Percentiles rank a stretch among this genome's conserved stretches.
phyloP scores from a whole-genome alignment of 495 filamentous ascomycete species.

The Penicillium herquei region DNA sequence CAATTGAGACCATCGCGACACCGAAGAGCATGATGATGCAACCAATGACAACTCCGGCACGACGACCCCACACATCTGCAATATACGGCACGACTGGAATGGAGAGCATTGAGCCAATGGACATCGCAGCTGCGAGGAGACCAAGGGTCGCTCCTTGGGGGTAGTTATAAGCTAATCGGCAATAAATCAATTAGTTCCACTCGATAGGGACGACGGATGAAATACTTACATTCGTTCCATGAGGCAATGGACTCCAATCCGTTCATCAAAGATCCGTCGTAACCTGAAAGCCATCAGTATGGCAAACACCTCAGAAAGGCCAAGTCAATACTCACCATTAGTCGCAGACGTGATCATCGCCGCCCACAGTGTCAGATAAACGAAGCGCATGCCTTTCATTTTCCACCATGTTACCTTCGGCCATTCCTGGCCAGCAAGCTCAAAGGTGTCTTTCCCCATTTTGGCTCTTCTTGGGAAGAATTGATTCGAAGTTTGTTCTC shows the following conservation, averaged over 20 bases:
- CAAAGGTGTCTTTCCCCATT: constrained; percentile 43
- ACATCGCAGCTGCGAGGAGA: constrained; percentile 66
- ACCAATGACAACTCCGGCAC: constrained; percentile 58
- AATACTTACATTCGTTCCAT: constrained; percentile 29
- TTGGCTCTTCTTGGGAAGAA: not conserved
- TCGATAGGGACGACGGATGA: not conserved
- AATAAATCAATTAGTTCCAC: not conserved
- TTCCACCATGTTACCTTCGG: constrained; percentile 40
- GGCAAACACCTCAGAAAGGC: not conserved
- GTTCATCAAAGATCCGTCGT: constrained; percentile 58
- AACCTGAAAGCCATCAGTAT: constrained; percentile 43
- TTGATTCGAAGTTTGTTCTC: no score
- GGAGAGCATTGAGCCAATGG: constrained; percentile 61
- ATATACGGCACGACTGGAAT: constrained; percentile 63
- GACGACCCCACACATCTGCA: constrained; percentile 61
- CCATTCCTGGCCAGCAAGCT: constrained; percentile 39
- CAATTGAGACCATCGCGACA: constrained; percentile 54
- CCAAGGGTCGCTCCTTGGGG: constrained; percentile 55
- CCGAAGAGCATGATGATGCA: constrained; percentile 69
- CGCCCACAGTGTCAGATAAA: constrained; percentile 37
- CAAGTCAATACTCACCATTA: constrained; percentile 5
- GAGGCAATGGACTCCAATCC: constrained; percentile 35
- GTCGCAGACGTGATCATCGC: constrained; percentile 37
- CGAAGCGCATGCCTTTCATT: constrained; percentile 36
- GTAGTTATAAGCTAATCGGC: constrained; percentile 33